phyloP scores from a whole-genome alignment of 306 rosid species.

The Castanopsis chinensis region DNA sequence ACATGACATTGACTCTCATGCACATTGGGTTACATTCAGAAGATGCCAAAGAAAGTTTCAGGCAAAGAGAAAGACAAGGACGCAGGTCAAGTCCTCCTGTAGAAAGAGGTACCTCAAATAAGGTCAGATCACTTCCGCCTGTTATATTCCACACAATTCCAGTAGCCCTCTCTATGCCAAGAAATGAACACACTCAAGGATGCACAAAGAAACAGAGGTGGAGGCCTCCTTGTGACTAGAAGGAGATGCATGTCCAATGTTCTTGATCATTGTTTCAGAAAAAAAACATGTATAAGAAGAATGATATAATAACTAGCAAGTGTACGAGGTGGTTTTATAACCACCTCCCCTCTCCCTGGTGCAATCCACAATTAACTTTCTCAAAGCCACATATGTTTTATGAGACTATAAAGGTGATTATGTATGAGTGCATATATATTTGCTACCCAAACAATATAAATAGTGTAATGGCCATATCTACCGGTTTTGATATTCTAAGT shows the following conservation, averaged over 20 bases:
- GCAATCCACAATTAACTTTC: not conserved
- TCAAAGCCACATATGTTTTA: not conserved
- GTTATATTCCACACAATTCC: constrained; percentile 99
- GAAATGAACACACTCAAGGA: too few species aligned
- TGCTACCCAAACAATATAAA: not conserved
- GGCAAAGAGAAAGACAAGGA: not conserved
- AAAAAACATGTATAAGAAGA: too few species aligned
- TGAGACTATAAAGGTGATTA: not conserved
- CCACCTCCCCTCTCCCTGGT: not conserved
- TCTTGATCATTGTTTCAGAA: too few species aligned
- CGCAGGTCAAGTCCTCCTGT: not conserved
- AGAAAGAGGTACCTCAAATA: constrained; percentile 67
- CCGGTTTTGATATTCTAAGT: not conserved
- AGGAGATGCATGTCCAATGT: too few species aligned
- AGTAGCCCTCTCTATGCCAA: constrained; percentile 98
- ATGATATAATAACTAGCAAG: not conserved
- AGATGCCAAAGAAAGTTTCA: not conserved
- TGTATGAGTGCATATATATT: not conserved
- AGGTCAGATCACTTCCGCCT: constrained; percentile 94
- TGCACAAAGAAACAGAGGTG: too few species aligned
- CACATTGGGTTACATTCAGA: not conserved
- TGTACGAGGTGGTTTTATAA: not conserved
- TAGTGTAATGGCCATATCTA: constrained; percentile 7
- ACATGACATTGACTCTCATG: not conserved
- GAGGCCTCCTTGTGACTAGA: too few species aligned